These are phyloP conservation scores for Neoascochyta sp. DNA, from an alignment of 2,329 filamentous ascomycete genomes.

Conservation along the genomic window DNA sequence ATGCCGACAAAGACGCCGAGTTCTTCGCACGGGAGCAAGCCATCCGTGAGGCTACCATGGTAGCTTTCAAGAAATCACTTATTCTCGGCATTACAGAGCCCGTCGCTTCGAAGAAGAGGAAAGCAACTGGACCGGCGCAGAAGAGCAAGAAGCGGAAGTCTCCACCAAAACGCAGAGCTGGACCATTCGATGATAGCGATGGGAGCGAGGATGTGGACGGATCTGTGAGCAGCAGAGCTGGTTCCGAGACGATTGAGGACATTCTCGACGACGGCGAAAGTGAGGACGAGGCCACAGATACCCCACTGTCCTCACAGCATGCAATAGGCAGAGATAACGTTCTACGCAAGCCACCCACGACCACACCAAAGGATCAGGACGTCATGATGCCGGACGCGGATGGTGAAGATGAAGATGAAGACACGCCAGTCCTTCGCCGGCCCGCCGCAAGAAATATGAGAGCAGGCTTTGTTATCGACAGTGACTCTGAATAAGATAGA, in stretches of 20 bases:
- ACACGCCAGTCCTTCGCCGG: conserved; percentile 34
- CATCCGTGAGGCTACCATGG: conserved; percentile 56
- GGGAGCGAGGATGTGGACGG: conserved; percentile 22
- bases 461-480: conserved; percentile 45
- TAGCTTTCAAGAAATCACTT: conserved; percentile 45
- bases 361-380: conserved; percentile 13
- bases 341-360: conserved; percentile 10
- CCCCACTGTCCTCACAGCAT: conserved; percentile 40
- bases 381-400: conserved; percentile 24
- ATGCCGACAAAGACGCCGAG: conserved; percentile 65
- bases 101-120: conserved; percentile 33
- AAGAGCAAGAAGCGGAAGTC: conserved; percentile 33
- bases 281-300: conserved; percentile 39
- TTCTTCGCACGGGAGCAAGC: conserved; percentile 77
- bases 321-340: conserved; percentile 16
- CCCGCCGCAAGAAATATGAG: conserved; percentile 36
- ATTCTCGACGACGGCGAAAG: conserved; percentile 15
- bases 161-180: conserved; percentile 25
- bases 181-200: conserved; percentile 30
- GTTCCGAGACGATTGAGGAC: conserved; percentile 19
- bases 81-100: conserved; percentile 44
- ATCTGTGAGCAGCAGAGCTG: conserved; percentile 24
- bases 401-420: conserved; percentile 42
- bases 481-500: conserved; percentile 40
- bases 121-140: conserved; percentile 19